These are phyloP conservation scores for Penicillium canariense DNA, from an alignment of 495 filamentous ascomycete species.

Conservation along the genomic window DNA sequence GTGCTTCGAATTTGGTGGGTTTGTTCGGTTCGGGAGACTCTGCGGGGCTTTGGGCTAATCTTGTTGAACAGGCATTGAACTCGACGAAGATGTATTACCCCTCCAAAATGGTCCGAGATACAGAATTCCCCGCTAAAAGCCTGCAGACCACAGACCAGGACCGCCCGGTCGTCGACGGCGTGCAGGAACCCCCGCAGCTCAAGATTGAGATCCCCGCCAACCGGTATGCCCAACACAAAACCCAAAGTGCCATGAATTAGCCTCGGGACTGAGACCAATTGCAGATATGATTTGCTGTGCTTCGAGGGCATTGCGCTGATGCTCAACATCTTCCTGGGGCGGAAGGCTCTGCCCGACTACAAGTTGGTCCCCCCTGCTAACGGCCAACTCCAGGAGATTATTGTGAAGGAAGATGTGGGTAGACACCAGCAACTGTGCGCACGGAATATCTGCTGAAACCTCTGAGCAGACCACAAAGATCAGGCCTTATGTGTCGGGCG, in stretches of 20 bases:
- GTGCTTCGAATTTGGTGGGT: constrained; percentile 93
- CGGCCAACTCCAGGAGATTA: constrained; percentile 74
- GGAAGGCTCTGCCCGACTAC: constrained; percentile 72
- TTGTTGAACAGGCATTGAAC: constrained; percentile 69
- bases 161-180: constrained; percentile 69
- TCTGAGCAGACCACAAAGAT: constrained; percentile 64
- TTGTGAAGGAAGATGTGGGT: constrained; percentile 67
- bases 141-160: constrained; percentile 66
- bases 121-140: constrained; percentile 16
- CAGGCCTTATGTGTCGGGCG: constrained; percentile 80
- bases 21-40: constrained; percentile 7
- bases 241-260: neutral
- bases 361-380: constrained; percentile 64
- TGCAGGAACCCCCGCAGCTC: constrained; percentile 85
- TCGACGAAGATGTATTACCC: constrained; percentile 80
- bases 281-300: constrained; percentile 95
- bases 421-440: neutral
- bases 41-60: constrained; percentile 39
- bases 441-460: neutral
- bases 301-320: constrained; percentile 96
- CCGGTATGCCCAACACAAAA: constrained; percentile 46
- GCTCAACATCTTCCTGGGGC: constrained; percentile 90
- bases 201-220: constrained; percentile 99
- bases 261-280: constrained; percentile 22
- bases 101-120: neutral